phyloP scores from a whole-genome alignment of 768 basidiomycete genomes.

The Hericium rajendrae region DNA sequence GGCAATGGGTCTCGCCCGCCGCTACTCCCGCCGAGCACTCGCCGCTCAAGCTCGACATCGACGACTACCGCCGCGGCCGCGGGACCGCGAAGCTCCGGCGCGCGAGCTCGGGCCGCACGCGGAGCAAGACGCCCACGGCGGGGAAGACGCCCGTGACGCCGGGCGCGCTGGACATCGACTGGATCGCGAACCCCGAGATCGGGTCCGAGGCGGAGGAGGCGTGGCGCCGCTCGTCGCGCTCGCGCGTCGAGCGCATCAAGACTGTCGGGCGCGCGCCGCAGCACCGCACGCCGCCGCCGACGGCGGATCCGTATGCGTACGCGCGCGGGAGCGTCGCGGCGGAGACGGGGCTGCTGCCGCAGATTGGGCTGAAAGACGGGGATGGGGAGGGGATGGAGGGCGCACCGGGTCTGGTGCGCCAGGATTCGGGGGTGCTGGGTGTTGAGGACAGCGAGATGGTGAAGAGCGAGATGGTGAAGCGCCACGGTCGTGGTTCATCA shows the following conservation, averaged over 20 bases:
- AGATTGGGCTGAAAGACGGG: not conserved
- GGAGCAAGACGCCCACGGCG: not conserved
- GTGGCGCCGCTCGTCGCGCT: not conserved
- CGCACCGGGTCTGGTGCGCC: not conserved
- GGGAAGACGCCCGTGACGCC: not conserved
- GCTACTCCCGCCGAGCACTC: not conserved
- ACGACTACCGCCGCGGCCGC: not conserved
- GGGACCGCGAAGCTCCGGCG: no score
- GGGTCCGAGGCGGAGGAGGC: not conserved
- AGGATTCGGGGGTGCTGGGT: constrained; percentile 5
- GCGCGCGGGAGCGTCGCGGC: constrained; percentile 6
- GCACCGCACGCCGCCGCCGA: constrained; percentile 2
- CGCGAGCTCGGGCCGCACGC: no score
- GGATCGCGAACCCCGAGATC: constrained; percentile 3
- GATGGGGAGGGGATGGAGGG: not conserved
- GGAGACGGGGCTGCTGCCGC: not conserved
- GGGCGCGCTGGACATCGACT: constrained; percentile 3
- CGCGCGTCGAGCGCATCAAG: not conserved
- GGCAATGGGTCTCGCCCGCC: not conserved
- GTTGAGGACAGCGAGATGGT: constrained; percentile 1
- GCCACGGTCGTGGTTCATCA: not conserved
- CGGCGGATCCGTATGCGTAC: not conserved
- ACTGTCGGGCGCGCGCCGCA: constrained; percentile 1
- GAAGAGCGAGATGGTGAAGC: not conserved
- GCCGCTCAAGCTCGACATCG: not conserved